Percentiles rank a stretch among this genome's conserved stretches.
Evolutionary conservation across 192 early-diverging fungal species (phyloP).

Genomic region (Phlyctochytrium planicorne): DNA sequence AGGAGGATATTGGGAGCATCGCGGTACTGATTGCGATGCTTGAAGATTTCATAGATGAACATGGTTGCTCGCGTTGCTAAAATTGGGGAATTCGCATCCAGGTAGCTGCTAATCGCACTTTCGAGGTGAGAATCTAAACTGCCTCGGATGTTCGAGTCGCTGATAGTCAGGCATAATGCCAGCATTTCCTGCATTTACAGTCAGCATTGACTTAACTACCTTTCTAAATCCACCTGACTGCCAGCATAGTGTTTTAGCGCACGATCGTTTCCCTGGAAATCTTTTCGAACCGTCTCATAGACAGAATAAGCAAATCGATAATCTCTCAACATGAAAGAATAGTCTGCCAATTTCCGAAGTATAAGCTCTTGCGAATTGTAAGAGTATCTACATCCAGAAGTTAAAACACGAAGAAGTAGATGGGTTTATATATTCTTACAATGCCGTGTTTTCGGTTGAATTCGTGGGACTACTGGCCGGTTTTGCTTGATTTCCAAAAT

Average conservation of each 20-base stretch:
- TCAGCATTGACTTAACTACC: too few species aligned
- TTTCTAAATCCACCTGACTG: too few species aligned
- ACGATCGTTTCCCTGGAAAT: slow-evolving; percentile 70
- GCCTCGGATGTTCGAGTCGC: slow-evolving; percentile 29
- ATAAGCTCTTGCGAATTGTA: slow-evolving; percentile 83
- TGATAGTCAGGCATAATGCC: slow-evolving; percentile 76
- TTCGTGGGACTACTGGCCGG: slow-evolving; percentile 22
- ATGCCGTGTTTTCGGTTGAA: neutral
- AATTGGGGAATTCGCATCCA: slow-evolving; percentile 51
- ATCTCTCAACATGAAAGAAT: slow-evolving; percentile 95
- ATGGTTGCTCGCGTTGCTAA: slow-evolving; percentile 74
- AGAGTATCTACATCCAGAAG: slow-evolving; percentile 26
- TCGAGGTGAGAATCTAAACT: slow-evolving; percentile 33
- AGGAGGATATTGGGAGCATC: slow-evolving; percentile 62
- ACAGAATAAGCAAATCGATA: slow-evolving; percentile 84
- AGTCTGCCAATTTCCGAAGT: slow-evolving; percentile 91
- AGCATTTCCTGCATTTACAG: slow-evolving; percentile 77
- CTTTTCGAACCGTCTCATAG: slow-evolving; percentile 86
- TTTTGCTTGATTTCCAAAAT: slow-evolving; percentile 64
- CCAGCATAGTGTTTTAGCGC: slow-evolving; percentile 47
- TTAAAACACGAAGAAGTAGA: neutral
- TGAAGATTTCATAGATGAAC: slow-evolving; percentile 80
- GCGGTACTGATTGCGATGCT: slow-evolving; percentile 63
- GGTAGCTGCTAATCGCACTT: slow-evolving; percentile 67
- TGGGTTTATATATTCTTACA: slow-evolving; percentile 16